These are phyloP conservation scores for Teratosphaeria pseudoeucalypti DNA, from an alignment of 2,329 filamentous ascomycete genomes.

Conservation along the genomic window DNA sequence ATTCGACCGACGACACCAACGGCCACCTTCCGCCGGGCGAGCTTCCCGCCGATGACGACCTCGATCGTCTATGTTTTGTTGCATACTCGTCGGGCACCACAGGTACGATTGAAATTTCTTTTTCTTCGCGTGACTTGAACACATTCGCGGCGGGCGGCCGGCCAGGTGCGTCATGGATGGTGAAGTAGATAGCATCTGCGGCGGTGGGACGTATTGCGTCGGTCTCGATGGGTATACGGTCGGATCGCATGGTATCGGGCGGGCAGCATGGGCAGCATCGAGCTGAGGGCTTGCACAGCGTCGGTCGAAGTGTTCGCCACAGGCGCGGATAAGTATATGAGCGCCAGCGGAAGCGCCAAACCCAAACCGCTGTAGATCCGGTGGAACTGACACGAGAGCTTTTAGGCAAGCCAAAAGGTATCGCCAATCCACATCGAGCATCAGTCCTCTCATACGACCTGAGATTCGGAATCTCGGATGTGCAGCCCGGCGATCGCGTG, in stretches of 20 bases:
- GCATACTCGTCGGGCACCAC: slow-evolving; percentile 72
- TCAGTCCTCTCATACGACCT: slow-evolving; percentile 64
- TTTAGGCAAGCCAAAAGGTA: slow-evolving; percentile 57
- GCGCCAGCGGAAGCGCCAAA: not conserved
- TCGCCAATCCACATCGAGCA: slow-evolving; percentile 62
- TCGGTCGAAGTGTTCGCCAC: not conserved
- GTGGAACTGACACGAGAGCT: not conserved
- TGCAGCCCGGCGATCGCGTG: slow-evolving; percentile 62
- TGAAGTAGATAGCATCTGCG: not conserved
- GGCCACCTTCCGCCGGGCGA: slow-evolving; percentile 8
- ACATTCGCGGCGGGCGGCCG: not conserved
- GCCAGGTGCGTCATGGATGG: not conserved
- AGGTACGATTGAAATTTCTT: slow-evolving; percentile 28
- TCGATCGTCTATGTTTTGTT: slow-evolving; percentile 69
- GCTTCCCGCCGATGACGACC: slow-evolving; percentile 51
- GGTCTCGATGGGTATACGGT: too few relatives aligned
- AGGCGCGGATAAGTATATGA: not conserved
- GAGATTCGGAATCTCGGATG: slow-evolving; percentile 59
- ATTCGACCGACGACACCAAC: slow-evolving; percentile 23
- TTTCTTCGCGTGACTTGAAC: not conserved
- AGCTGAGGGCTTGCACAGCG: not conserved
- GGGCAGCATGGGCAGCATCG: not conserved
- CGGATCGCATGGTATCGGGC: too few relatives aligned
- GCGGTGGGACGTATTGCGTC: too few relatives aligned
- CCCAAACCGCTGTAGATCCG: not conserved